phyloP scores from a whole-genome alignment of 1,139 yeast species.

The Kodamaea fungicola region DNA sequence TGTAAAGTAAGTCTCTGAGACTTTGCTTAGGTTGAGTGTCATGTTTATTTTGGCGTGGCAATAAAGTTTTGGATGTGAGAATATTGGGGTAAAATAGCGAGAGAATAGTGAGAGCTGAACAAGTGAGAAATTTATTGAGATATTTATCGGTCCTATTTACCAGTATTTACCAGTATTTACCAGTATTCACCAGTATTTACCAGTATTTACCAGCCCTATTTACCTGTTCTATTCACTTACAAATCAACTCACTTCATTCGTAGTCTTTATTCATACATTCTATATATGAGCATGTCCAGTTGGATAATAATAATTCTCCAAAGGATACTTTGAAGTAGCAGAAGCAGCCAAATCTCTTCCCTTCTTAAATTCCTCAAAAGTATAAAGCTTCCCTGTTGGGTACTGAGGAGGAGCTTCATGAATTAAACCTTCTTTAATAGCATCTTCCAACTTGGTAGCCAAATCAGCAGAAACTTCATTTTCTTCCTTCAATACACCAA shows the following conservation, averaged over 20 bases:
- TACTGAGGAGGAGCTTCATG: constrained; percentile 25
- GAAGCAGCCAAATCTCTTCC: constrained; percentile 8
- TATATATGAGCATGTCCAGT: constrained; percentile 29
- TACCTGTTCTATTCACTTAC: too few species aligned
- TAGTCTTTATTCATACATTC: constrained; percentile 3
- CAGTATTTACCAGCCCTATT: too few species aligned
- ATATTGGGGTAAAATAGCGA: background rate
- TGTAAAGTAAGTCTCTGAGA: constrained; percentile 36
- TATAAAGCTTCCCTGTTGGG: constrained; percentile 24
- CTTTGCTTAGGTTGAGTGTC: constrained; percentile 34
- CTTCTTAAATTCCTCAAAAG: constrained; percentile 23
- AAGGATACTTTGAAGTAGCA: constrained; percentile 12
- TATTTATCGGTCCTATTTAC: too few species aligned
- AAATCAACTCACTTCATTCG: too few species aligned
- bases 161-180: too few species aligned
- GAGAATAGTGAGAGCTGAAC: background rate
- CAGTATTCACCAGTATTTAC: too few species aligned
- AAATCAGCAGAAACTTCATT: constrained; percentile 7
- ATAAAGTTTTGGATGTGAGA: background rate
- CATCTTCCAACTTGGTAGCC: constrained; percentile 5
- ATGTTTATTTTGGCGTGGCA: constrained; percentile 9
- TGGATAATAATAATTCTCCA: constrained; percentile 30
- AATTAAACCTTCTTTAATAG: constrained; percentile 13
- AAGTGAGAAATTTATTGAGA: background rate
- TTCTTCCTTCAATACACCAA: constrained; percentile 7